Conservation (phyloP, 257 asterid genomes). For the Nicotiana paniculata region DNA sequence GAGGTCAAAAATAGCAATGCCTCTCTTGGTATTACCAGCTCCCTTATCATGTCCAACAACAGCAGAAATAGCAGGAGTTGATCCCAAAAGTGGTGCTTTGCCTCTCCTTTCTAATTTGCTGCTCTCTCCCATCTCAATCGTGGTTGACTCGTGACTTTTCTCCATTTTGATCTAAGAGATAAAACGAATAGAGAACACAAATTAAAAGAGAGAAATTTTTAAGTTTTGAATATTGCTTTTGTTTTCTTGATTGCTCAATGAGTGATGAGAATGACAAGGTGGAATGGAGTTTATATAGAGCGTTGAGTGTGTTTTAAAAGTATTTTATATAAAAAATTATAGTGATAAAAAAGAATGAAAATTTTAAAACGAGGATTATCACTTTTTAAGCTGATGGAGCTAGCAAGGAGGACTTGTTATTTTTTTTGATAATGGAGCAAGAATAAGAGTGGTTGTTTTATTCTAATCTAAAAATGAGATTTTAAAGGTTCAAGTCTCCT, state of each 20-base stretch:
- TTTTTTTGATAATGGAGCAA: too few relatives aligned
- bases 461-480: not conserved
- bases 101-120: constrained; percentile 64
- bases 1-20: constrained; percentile 28
- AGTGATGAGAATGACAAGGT: constrained; percentile 26
- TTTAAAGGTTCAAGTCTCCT: too few relatives aligned
- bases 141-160: constrained; percentile 41
- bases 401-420: constrained; percentile 38
- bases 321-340: not conserved
- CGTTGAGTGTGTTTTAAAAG: not conserved
- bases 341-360: not conserved
- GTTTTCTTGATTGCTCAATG: not conserved
- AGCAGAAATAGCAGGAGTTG: constrained; percentile 10
- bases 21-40: constrained; percentile 19
- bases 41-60: constrained; percentile 14
- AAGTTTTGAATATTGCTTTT: not conserved
- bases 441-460: not conserved
- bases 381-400: constrained; percentile 25
- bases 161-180: constrained; percentile 23
- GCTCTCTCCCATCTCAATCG: constrained; percentile 47
- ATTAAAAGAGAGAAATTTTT: not conserved
- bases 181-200: not conserved
- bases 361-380: constrained; percentile 4
- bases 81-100: constrained; percentile 60
- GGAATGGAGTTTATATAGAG: constrained; percentile 19